phyloP scores from a whole-genome alignment of 495 filamentous ascomycete genomes.

The Lentithecium fluviatile region DNA sequence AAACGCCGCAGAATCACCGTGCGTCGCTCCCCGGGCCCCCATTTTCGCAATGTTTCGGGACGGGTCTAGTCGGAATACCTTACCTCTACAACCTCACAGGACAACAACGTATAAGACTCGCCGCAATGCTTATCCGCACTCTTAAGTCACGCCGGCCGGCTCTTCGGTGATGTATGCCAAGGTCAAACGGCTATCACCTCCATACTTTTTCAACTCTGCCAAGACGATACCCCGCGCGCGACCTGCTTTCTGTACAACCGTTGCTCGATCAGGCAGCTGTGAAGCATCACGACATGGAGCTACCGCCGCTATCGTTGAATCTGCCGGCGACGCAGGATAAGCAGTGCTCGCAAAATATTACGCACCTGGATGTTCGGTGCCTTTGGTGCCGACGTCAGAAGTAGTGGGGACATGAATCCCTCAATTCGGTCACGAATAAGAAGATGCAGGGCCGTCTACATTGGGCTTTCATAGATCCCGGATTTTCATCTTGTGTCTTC shows the following conservation, averaged over 20 bases:
- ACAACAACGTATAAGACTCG: too few species aligned
- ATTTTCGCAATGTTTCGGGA: too few species aligned
- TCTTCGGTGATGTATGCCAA: slow-evolving; percentile 20
- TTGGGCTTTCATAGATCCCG: too few species aligned
- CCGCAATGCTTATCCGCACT: slow-evolving; percentile 12
- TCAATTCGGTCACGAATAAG: neutral
- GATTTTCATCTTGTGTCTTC: too few species aligned
- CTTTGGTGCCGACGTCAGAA: neutral
- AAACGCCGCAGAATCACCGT: too few species aligned
- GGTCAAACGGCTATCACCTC: slow-evolving; percentile 3
- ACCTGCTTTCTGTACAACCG: neutral
- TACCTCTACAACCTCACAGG: too few species aligned
- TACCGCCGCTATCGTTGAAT: neutral
- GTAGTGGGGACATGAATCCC: neutral
- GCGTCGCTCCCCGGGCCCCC: too few species aligned
- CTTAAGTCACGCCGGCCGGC: neutral
- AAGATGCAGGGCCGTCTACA: neutral
- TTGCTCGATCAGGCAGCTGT: slow-evolving; percentile 28
- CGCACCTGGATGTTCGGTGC: neutral
- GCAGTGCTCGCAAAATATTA: too few species aligned
- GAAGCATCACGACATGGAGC: slow-evolving; percentile 15
- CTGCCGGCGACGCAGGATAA: neutral
- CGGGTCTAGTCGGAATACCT: too few species aligned
- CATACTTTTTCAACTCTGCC: neutral
- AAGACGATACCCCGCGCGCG: slow-evolving; percentile 25